Conservation (phyloP, 495 filamentous ascomycete species). For the Penicillium coprophilum region DNA sequence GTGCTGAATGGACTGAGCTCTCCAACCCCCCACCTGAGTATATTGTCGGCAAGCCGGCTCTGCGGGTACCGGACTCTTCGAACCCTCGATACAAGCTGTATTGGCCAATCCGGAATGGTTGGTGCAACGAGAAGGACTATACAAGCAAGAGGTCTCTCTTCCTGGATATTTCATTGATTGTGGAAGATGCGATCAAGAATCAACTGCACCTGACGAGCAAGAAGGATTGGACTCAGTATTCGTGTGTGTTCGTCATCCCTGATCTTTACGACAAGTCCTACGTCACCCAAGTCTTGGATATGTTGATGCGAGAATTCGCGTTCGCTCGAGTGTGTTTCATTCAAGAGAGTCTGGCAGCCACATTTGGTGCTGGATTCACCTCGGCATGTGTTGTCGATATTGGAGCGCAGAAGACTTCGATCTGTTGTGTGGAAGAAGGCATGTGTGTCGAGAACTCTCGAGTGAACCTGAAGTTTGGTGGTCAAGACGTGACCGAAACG, state of each 20-base stretch:
- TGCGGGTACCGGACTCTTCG: conserved; percentile 86
- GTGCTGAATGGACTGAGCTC: conserved; percentile 96
- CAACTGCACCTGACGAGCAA: conserved; percentile 76
- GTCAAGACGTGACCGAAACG: conserved; percentile 86
- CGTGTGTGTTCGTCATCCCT: conserved; percentile 91
- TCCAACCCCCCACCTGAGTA: conserved; percentile 63
- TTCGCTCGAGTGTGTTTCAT: conserved; percentile 89
- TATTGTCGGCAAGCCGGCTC: conserved; percentile 77
- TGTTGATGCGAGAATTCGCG: conserved; percentile 82
- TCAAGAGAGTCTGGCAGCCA: conserved; percentile 91
- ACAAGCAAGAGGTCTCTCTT: conserved; percentile 69
- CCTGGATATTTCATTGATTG: conserved; percentile 79
- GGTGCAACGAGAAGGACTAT: conserved; percentile 89
- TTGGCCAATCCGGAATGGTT: conserved; percentile 86
- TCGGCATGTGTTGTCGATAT: conserved; percentile 94
- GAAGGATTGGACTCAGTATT: conserved; percentile 84
- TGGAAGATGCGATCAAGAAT: conserved; percentile 80
- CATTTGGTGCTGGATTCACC: conserved; percentile 93
- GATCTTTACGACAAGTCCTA: conserved; percentile 95
- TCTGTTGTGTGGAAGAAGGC: conserved; percentile 96
- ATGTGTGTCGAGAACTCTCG: conserved; percentile 90
- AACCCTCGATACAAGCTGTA: conserved; percentile 84
- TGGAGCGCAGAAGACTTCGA: conserved; percentile 95
- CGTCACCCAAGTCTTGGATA: conserved; percentile 76
- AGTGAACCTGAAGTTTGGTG: conserved; percentile 92